Evolutionary conservation across 371 early-diverging fungal species (phyloP).

Genomic region (Apophysomyces elegans): DNA sequence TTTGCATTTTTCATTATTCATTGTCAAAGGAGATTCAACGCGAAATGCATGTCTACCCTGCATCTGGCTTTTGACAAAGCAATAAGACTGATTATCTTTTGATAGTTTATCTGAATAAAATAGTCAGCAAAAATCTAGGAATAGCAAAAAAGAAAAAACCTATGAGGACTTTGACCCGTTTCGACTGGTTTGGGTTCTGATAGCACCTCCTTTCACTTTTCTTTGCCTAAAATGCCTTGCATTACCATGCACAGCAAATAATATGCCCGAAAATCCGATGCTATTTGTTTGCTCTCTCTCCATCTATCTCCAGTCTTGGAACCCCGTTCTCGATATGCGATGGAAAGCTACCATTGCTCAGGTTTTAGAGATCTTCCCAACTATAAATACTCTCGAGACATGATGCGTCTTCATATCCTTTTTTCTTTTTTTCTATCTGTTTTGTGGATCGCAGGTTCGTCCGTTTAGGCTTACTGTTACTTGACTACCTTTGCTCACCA

Average conservation of each 20-base stretch:
- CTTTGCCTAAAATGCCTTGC: not conserved
- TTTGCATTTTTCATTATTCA: not conserved
- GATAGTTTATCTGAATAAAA: not conserved
- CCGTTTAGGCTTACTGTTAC: not conserved
- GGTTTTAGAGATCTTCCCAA: not conserved
- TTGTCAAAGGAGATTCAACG: conserved; percentile 4
- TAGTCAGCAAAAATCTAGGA: no score
- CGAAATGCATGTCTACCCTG: not conserved
- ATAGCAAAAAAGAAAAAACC: not conserved
- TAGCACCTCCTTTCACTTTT: not conserved
- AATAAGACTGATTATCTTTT: not conserved
- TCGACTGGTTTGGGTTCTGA: not conserved
- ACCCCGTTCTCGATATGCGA: conserved; percentile 1
- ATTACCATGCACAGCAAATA: no score
- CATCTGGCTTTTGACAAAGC: not conserved
- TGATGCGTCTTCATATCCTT: not conserved
- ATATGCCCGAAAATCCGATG: no score
- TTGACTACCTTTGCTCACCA: not conserved
- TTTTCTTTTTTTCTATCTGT: not conserved
- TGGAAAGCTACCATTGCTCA: conserved; percentile 5
- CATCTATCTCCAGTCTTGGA: not conserved
- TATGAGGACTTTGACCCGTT: not conserved
- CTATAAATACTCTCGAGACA: conserved; percentile 10
- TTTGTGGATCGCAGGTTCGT: not conserved
- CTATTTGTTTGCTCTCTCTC: not conserved